Percentiles rank a stretch among this genome's conserved stretches.
phyloP scores from a whole-genome alignment of 768 basidiomycete genomes.

The Mrakia frigida region DNA sequence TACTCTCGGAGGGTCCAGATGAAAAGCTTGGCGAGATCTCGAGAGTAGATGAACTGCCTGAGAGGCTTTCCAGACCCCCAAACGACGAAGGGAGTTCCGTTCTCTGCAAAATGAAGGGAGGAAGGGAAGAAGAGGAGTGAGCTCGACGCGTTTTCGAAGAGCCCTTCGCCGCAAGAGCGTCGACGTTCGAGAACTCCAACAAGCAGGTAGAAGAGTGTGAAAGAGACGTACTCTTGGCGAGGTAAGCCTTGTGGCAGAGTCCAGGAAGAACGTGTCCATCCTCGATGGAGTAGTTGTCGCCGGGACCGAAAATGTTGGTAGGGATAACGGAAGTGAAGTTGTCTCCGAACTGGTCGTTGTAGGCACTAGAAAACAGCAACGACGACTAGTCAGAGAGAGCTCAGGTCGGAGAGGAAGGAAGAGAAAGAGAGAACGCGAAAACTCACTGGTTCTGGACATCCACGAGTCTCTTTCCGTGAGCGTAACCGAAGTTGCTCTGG shows the following conservation, averaged over 20 bases:
- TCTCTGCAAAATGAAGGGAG: conserved; percentile 53
- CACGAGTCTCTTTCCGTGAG: conserved; percentile 91
- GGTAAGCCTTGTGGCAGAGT: conserved; percentile 84
- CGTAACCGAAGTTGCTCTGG: conserved; percentile 88
- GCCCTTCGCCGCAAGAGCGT: too few species aligned
- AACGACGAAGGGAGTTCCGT: conserved; percentile 78
- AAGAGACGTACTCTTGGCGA: conserved; percentile 67
- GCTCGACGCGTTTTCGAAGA: background rate
- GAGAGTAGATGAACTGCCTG: conserved; percentile 97
- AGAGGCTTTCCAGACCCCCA: conserved; percentile 84
- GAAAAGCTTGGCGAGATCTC: conserved; percentile 89
- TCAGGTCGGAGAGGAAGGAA: background rate
- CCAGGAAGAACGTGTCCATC: conserved; percentile 92
- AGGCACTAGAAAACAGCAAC: conserved; percentile 50
- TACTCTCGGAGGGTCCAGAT: conserved; percentile 83
- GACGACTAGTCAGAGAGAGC: background rate
- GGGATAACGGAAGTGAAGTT: conserved; percentile 96
- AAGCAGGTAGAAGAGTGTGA: background rate
- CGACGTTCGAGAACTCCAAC: too few species aligned
- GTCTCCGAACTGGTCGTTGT: conserved; percentile 89
- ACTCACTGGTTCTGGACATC: conserved; percentile 89
- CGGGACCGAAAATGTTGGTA: conserved; percentile 83
- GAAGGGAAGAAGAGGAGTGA: background rate
- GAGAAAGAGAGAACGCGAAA: background rate
- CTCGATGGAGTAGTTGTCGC: conserved; percentile 90